phyloP scores from a whole-genome alignment of 805 yeast species.

The Candida multigemmis region DNA sequence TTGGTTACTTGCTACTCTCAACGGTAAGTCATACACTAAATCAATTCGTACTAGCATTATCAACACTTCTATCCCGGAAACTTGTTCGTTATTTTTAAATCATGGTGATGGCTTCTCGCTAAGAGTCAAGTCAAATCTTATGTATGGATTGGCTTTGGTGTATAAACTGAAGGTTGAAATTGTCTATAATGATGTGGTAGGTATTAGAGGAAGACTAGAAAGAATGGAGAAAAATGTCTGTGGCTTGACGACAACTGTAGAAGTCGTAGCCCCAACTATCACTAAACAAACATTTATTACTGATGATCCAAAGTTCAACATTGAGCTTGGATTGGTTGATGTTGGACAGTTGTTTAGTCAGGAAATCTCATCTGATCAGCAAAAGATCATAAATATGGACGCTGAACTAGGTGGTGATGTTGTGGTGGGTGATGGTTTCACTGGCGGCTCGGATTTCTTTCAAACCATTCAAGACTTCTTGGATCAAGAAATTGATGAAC shows the following conservation, averaged over 20 bases:
- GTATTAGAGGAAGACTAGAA: slow-evolving; percentile 1
- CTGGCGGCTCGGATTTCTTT: no score
- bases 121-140: slow-evolving; percentile 31
- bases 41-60: slow-evolving; percentile 21
- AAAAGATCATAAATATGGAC: not conserved
- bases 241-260: not conserved
- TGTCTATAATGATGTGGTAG: slow-evolving; percentile 24
- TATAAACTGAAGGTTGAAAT: slow-evolving; percentile 42
- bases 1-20: slow-evolving; percentile 35
- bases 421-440: no score
- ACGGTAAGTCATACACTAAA: slow-evolving; percentile 14
- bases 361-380: not conserved
- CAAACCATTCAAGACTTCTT: slow-evolving; percentile 7
- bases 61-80: slow-evolving; percentile 30
- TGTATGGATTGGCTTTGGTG: slow-evolving; percentile 40
- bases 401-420: slow-evolving; percentile 5
- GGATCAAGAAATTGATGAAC: slow-evolving; percentile 6
- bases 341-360: not conserved
- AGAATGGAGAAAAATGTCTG: not conserved
- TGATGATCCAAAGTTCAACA: not conserved
- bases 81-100: slow-evolving; percentile 17
- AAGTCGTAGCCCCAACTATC: not conserved
- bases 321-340: slow-evolving; percentile 1
- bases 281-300: not conserved
- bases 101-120: slow-evolving; percentile 3